Base-by-base conservation (phyloP, 148 eudicot species). In the Rhododendron henanense region DNA sequence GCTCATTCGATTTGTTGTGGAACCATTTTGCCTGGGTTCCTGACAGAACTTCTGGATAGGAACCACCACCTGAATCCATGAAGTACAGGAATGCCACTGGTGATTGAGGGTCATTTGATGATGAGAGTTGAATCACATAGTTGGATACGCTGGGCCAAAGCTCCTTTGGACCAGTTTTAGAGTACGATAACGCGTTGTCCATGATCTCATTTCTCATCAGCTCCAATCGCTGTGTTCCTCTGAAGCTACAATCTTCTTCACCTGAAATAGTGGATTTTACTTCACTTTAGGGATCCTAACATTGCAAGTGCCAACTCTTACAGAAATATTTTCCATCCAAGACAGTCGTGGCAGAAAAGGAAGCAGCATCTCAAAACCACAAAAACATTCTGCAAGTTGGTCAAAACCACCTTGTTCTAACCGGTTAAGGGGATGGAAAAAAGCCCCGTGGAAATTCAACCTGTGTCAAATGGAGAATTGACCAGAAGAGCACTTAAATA, bases 81-180 rank as follows among this genome's bases (percentile, higher is more conserved):
- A 96, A 95, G 91, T 96, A 96, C 91, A 95, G 82, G 80, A 90
- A 93, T 10, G 90, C 93, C 84, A 92, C 88, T 0, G 94, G 90
- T n/a, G 87, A 83, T 63, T 90, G 61, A 50, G 92, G 79, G 81
- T 91, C 86, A 18, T 83, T 67, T 33, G 92, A 85, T 4, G 98
- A 95, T 75, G 93, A 88, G 73, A 96, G 83, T 83, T 88, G 87
- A 61, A 93, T 88, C 78, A 92, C 94, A 84, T 94, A 96, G 79
- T 96, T 96, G 21, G 99, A 94, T 83, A 95, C 88, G 87, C 98
- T 92, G 16, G 99, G 98, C 99, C 99, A 95, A 37, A 96, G 92
- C 80, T 89, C 90, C 78, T 82, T 80, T 0, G 98, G 97, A 69
- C 98, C 99, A 45, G 51, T 79, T 79, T 83, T 81, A 18, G 99